Percentiles rank a stretch among this genome's conserved stretches.
phyloP scores from a whole-genome alignment of 2,329 filamentous ascomycete genomes.

The Bipolaris sorokiniana region DNA sequence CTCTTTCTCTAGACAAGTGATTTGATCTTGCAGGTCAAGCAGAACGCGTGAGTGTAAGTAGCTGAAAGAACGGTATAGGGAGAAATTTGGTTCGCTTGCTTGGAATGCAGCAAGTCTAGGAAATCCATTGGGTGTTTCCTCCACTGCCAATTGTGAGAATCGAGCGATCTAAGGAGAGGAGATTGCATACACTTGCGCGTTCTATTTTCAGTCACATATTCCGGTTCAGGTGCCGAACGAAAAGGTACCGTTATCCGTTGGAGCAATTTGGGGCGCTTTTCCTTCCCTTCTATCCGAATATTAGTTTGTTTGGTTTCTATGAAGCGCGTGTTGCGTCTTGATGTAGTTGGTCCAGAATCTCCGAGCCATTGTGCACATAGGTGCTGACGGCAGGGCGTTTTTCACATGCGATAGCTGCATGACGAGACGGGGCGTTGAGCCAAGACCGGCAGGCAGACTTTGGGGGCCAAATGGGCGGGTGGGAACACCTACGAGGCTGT shows the following conservation, averaged over 20 bases:
- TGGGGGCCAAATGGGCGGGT: slow-evolving; percentile 20
- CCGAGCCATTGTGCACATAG: slow-evolving; percentile 3
- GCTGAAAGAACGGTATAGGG: slow-evolving; percentile 49
- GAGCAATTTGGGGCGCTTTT: slow-evolving; percentile 34
- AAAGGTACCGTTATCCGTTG: slow-evolving; percentile 41
- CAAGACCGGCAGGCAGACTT: background rate
- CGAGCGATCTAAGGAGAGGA: background rate
- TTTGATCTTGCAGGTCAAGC: slow-evolving; percentile 48
- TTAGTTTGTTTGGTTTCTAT: slow-evolving; percentile 16
- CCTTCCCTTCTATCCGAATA: slow-evolving; percentile 24
- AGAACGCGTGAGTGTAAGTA: slow-evolving; percentile 51
- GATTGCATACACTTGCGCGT: slow-evolving; percentile 40
- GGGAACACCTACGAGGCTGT: slow-evolving; percentile 43
- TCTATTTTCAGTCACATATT: slow-evolving; percentile 38
- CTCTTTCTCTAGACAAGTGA: slow-evolving; percentile 46
- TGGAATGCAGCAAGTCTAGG: slow-evolving; percentile 50
- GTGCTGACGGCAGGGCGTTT: background rate
- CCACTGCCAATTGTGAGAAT: slow-evolving; percentile 34
- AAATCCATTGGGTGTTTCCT: slow-evolving; percentile 49
- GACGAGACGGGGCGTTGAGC: background rate
- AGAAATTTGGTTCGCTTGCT: slow-evolving; percentile 49
- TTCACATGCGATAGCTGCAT: background rate
- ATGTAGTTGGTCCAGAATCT: background rate
- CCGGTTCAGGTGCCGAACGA: slow-evolving; percentile 38
- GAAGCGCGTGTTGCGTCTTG: background rate